A percentile compares a stretch with the other conserved stretches of the same genome.
phyloP scores from a whole-genome alignment of 2,329 filamentous ascomycete species.

The Pseudodiploospora longispora region DNA sequence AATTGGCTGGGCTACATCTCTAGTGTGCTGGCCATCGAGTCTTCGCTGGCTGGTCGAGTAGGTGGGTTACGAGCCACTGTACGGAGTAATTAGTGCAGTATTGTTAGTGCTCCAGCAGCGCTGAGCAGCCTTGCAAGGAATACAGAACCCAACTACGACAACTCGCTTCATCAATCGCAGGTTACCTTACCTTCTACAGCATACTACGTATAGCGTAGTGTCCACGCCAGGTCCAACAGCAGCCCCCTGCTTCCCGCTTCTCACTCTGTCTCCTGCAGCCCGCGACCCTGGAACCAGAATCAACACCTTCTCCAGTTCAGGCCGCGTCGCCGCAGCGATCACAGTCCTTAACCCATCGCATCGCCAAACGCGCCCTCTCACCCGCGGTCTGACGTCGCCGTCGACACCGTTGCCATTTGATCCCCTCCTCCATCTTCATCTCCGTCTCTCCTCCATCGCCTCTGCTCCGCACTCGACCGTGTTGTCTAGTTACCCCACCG shows the following conservation, averaged over 20 bases:
- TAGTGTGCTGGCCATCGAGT: no score
- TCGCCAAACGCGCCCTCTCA: conserved; percentile 4
- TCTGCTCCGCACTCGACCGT: conserved; percentile 19
- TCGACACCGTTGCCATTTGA: conserved; percentile 9
- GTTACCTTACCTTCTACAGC: no score
- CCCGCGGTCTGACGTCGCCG: conserved; percentile 5
- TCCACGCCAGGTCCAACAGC: background rate
- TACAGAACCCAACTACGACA: no score
- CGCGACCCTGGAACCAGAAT: conserved; percentile 8
- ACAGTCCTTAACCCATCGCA: conserved; percentile 3
- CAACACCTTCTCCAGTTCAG: background rate
- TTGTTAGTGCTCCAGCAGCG: no score
- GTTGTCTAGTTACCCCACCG: conserved; percentile 20
- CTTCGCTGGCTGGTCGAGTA: no score
- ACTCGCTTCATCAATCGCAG: no score
- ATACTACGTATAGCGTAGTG: background rate
- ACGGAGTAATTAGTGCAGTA: no score
- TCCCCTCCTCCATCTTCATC: conserved; percentile 12
- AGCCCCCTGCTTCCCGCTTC: background rate
- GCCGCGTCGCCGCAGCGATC: background rate
- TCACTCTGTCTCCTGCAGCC: conserved; percentile 4
- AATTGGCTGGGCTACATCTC: no score
- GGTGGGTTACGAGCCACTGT: no score
- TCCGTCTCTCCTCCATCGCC: conserved; percentile 16
- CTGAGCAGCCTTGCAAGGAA: no score